Conservation (phyloP, 345 rosid species). For the Salix dunnii region DNA sequence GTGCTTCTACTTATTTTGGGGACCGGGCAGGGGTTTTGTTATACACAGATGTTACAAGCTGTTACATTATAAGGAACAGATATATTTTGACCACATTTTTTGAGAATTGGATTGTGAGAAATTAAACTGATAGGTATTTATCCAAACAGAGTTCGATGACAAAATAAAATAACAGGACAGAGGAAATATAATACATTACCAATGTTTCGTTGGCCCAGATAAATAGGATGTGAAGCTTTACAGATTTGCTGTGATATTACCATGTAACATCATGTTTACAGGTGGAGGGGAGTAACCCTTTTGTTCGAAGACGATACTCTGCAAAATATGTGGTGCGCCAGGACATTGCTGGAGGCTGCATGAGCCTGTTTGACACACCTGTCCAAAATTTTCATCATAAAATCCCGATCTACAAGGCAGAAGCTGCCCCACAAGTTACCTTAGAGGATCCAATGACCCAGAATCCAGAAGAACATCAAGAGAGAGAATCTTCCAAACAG, state of each 20-base stretch:
- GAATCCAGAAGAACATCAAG: conserved; percentile 11
- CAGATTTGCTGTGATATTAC: not conserved
- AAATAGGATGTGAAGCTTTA: not conserved
- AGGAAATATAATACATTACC: not conserved
- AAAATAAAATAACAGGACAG: not conserved
- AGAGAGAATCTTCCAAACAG: conserved; percentile 29
- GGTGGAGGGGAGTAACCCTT: conserved; percentile 37
- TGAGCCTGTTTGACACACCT: conserved; percentile 39
- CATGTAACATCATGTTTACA: conserved; percentile 19
- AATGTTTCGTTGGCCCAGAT: not conserved
- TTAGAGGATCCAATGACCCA: conserved; percentile 26
- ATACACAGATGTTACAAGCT: not conserved
- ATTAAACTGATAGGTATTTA: not conserved
- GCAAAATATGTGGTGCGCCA: conserved; percentile 46
- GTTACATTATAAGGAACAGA: not conserved
- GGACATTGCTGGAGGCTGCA: conserved; percentile 42
- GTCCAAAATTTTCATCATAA: conserved; percentile 24
- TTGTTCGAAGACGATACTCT: conserved; percentile 51
- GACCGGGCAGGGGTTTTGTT: not conserved
- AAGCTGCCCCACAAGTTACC: conserved; percentile 20
- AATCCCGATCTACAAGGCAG: conserved; percentile 20
- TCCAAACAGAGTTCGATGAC: not conserved
- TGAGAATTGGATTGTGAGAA: not conserved
- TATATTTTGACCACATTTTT: not conserved
- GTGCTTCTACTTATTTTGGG: not conserved